A percentile compares a stretch with the other conserved stretches of the same genome.
These are phyloP conservation scores for Moesziomyces sp. DNA, from an alignment of 1,284 basidiomycete genomes.

Conservation along the genomic window DNA sequence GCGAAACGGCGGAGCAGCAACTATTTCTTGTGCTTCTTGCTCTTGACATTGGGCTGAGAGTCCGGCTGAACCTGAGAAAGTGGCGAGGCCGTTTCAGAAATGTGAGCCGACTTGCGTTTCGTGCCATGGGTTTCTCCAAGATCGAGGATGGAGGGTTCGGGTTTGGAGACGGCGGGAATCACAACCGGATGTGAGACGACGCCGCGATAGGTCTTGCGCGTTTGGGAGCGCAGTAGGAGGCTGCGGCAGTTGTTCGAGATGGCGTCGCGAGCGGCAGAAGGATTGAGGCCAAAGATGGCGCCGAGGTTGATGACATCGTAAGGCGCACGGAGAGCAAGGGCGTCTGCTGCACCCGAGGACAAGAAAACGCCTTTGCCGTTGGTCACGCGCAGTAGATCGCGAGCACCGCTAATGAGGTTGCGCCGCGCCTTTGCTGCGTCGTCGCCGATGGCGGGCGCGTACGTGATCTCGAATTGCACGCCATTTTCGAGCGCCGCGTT, in stretches of 20 bases:
- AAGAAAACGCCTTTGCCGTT: slow-evolving; percentile 65
- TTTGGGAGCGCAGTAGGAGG: slow-evolving; percentile 54
- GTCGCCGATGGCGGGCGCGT: slow-evolving; percentile 66
- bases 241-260: slow-evolving; percentile 50
- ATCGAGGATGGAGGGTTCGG: not conserved
- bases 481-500: slow-evolving; percentile 84
- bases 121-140: not conserved
- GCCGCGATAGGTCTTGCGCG: slow-evolving; percentile 54
- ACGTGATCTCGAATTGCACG: slow-evolving; percentile 82
- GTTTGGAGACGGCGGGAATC: not conserved
- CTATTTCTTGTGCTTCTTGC: no score
- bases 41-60: no score
- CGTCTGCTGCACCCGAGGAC: slow-evolving; percentile 50
- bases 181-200: slow-evolving; percentile 43
- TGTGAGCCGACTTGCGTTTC: not conserved
- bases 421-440: slow-evolving; percentile 43
- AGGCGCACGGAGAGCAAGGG: slow-evolving; percentile 56
- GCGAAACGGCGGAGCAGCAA: no score
- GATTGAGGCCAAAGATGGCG: slow-evolving; percentile 57
- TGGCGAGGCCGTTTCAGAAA: not conserved
- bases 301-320: slow-evolving; percentile 65
- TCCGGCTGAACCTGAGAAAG: no score
- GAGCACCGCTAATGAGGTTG: slow-evolving; percentile 59
- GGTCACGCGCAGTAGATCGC: slow-evolving; percentile 62
- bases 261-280: slow-evolving; percentile 53